Percentiles rank a stretch among this genome's conserved stretches.
These are phyloP conservation scores for Dipsacomyces acuminosporus DNA, from an alignment of 371 early-diverging fungal species.

Conservation along the genomic window DNA sequence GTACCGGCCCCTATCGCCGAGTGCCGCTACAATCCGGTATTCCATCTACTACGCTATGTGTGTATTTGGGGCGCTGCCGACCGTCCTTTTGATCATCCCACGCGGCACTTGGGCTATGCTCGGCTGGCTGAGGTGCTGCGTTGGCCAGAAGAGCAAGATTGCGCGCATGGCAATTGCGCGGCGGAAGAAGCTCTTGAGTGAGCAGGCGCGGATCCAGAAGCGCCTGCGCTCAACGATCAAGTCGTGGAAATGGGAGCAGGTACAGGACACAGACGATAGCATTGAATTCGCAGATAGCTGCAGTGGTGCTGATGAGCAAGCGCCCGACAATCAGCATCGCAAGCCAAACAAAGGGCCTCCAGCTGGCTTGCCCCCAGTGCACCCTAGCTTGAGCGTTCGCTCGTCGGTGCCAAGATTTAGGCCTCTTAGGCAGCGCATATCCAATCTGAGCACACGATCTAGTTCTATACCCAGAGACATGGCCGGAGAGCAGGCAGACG, in stretches of 20 bases:
- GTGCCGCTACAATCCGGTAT: constrained; percentile 31
- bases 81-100: constrained; percentile 27
- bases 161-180: constrained; percentile 15
- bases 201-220: constrained; percentile 24
- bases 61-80: constrained; percentile 31
- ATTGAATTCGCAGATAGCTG: background rate
- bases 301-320: background rate
- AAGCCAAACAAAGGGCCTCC: too few species aligned
- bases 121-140: constrained; percentile 30
- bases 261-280: constrained; percentile 3
- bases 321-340: too few species aligned
- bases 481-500: too few species aligned
- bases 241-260: constrained; percentile 37
- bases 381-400: too few species aligned
- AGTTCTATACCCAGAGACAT: too few species aligned
- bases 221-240: constrained; percentile 27
- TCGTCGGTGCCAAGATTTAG: too few species aligned
- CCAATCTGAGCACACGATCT: too few species aligned
- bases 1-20: constrained; percentile 15
- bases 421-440: too few species aligned
- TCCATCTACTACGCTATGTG: constrained; percentile 24
- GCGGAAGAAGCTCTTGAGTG: constrained; percentile 10
- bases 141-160: constrained; percentile 25
- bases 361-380: too few species aligned
- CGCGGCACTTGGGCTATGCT: constrained; percentile 45